Percentiles rank a stretch among this genome's conserved stretches.
Evolutionary conservation across 208 protist species (phyloP).

Genomic region (Phytomonas sp.): DNA sequence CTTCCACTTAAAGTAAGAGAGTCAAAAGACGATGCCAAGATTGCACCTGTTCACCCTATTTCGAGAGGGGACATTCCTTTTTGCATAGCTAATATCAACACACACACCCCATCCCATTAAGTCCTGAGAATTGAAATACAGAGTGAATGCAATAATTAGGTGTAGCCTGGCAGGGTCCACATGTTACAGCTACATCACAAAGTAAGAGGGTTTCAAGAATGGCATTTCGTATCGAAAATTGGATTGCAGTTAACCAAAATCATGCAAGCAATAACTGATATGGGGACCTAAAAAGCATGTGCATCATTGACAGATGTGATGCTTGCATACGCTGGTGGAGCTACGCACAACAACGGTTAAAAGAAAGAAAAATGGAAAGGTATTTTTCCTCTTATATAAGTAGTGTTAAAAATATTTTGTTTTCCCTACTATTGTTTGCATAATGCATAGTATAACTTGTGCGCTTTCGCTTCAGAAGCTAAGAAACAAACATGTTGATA

Average conservation of each 20-base stretch:
- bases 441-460: conserved; percentile 8
- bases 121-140: not conserved
- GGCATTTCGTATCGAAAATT: not conserved
- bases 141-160: not conserved
- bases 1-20: not conserved
- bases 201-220: not conserved
- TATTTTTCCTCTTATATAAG: conserved; percentile 9
- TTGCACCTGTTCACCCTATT: not conserved
- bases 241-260: not conserved
- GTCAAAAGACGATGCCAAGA: not conserved
- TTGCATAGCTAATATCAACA: not conserved
- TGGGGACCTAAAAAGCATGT: not conserved
- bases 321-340: not conserved
- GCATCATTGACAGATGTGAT: conserved; percentile 1
- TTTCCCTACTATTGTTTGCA: conserved; percentile 9
- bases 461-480: conserved; percentile 18
- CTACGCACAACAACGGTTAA: not conserved
- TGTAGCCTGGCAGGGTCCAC: not conserved
- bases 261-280: not conserved
- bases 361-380: conserved; percentile 2
- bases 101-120: not conserved
- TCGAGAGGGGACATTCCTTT: not conserved
- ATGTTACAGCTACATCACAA: not conserved
- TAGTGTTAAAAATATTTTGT: conserved; percentile 9
- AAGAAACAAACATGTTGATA: conserved; percentile 74